Base-by-base conservation (phyloP, 129 eudicot species). In the Rutidosis leptorrhynchoides region DNA sequence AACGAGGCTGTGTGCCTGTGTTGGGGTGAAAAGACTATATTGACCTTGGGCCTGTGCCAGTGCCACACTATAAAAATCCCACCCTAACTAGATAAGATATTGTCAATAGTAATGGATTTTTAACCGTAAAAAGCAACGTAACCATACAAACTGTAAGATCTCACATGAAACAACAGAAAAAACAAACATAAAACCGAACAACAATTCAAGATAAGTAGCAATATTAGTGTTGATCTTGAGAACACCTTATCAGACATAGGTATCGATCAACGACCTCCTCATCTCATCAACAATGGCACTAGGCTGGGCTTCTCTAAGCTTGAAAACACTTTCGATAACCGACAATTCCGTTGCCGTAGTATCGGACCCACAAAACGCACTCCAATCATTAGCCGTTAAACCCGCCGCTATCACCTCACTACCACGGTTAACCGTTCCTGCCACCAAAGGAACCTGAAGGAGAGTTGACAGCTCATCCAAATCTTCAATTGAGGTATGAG, bases 371-470 rank as follows among this genome's bases (percentile, higher is more conserved):
- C 94, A 85, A 51, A 89, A 89, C 0, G 95, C 88, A 11, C 95
- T 83, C 96, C 96, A 89, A 74, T 89, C 96, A 26, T 89, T 89
- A 30, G 83, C 96, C 0, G 78, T 83, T 65, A 89, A 29, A 7
- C 96, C 95, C 20, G 87, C 96, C 24, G 76, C 90, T 35, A 89
- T 81, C 12, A 85, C 94, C 58, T 85, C 96, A 63, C 94, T 85
- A 33, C 96, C 96, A 57, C 96, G 90, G 61, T 89, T 89, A 60
- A 89, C 94, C 0, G 96, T 89, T 22, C 94, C 93, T 7, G 96
- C 96, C 60, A 85, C 93, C 82, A 89, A 60, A 15, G 96, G 96
- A 29, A 89, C 95, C 74, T 89, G 94, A 56, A 89, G 96, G 10
- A 85, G 94, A 30, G 90, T 85, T 7, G 96, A 85, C 11, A 85